A percentile compares a stretch with the other conserved stretches of the same genome.
phyloP scores from a whole-genome alignment of 1,284 basidiomycete genomes.

The Lignosus rhinocerotis region DNA sequence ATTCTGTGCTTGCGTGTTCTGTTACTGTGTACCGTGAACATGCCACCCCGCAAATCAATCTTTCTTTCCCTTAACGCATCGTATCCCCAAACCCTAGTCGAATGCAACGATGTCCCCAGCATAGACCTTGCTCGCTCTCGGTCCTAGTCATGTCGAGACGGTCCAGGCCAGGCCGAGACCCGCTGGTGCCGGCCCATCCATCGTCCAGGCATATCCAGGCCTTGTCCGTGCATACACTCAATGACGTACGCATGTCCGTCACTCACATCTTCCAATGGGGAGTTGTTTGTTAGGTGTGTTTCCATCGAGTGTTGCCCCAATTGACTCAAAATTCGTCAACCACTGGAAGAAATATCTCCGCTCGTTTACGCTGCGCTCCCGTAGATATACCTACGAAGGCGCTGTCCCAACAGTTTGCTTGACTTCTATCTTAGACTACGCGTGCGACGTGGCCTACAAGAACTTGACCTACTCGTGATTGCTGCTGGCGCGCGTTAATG shows the following conservation, averaged over 20 bases:
- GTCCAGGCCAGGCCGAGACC: slow-evolving; percentile 19
- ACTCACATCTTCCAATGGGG: background rate
- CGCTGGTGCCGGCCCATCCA: slow-evolving; percentile 1
- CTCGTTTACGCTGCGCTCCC: no score
- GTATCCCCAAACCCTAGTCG: background rate
- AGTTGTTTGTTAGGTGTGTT: background rate
- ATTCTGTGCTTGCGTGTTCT: slow-evolving; percentile 11
- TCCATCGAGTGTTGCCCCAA: background rate
- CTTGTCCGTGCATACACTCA: background rate
- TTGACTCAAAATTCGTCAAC: no score
- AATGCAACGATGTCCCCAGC: background rate
- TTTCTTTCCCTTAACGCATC: slow-evolving; percentile 11
- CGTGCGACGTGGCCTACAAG: no score
- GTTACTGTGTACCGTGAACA: slow-evolving; percentile 18
- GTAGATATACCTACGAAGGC: no score
- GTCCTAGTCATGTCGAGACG: background rate
- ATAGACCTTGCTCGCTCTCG: background rate
- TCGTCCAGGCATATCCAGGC: slow-evolving; percentile 16
- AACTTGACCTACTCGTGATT: no score
- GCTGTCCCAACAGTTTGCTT: no score
- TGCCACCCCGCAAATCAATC: slow-evolving; percentile 14
- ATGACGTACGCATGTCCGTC: background rate
- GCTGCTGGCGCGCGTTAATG: no score
- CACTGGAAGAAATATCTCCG: no score
- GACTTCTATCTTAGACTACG: no score